These are phyloP conservation scores for Raffaelea arxii DNA, from an alignment of 2,329 filamentous ascomycete genomes.

Conservation along the genomic window DNA sequence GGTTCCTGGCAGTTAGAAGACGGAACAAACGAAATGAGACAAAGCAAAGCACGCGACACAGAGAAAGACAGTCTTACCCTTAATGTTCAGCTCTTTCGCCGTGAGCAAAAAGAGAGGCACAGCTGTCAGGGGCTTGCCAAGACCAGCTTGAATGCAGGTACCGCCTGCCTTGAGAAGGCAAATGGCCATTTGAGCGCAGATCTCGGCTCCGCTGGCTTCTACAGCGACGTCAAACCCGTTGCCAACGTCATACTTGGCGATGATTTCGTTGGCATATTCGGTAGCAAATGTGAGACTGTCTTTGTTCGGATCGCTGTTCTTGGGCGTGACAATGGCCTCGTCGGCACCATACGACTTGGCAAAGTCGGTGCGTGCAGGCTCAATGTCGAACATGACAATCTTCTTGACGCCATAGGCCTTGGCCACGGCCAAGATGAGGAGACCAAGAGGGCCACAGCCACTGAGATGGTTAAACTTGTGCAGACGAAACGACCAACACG, in stretches of 20 bases:
- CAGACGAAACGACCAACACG: background rate
- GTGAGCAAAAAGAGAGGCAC: constrained; percentile 16
- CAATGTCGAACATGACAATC: constrained; percentile 20
- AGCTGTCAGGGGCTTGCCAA: constrained; percentile 13
- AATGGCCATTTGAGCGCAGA: constrained; percentile 16
- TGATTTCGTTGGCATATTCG: constrained; percentile 6
- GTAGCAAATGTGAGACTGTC: constrained; percentile 4
- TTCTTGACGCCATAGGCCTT: constrained; percentile 18
- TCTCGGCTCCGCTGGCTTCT: constrained; percentile 17
- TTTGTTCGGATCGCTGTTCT: constrained; percentile 7
- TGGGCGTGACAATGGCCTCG: constrained; percentile 12
- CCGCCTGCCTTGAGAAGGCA: constrained; percentile 16
- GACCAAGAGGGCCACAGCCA: constrained; percentile 19
- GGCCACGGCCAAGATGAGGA: constrained; percentile 17
- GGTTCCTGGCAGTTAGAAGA: constrained; percentile 11
- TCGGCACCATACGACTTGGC: constrained; percentile 16
- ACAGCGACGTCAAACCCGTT: constrained; percentile 16
- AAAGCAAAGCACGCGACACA: too few species aligned
- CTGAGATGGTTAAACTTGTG: constrained; percentile 4
- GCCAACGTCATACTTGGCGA: constrained; percentile 9
- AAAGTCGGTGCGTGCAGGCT: constrained; percentile 15
- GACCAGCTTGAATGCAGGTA: constrained; percentile 15
- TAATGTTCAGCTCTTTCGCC: constrained; percentile 16
- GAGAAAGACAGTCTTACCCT: too few species aligned
- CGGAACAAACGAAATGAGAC: background rate